These are phyloP conservation scores for Aegilops tauschii DNA, from an alignment of 176 grass and related monocot genomes.

Conservation along the genomic window DNA sequence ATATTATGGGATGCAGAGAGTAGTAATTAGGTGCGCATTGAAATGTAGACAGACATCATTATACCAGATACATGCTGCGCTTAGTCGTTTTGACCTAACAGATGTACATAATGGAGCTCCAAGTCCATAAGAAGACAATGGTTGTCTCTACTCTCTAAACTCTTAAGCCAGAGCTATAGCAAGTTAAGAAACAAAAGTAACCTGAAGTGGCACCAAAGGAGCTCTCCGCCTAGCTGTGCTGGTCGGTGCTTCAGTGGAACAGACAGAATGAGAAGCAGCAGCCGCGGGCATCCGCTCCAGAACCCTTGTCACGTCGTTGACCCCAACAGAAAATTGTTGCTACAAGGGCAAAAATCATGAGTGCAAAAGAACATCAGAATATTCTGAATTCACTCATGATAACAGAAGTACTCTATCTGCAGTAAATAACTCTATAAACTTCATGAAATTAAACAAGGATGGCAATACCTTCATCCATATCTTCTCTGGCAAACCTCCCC, in stretches of 20 bases:
- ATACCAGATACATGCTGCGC: no score
- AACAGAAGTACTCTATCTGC: neutral
- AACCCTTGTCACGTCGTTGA: slow-evolving; percentile 93
- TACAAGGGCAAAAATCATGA: slow-evolving; percentile 12
- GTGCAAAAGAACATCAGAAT: neutral
- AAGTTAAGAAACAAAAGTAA: slow-evolving; percentile 32
- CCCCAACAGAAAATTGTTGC: slow-evolving; percentile 84
- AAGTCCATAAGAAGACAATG: neutral
- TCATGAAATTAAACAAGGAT: neutral
- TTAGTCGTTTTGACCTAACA: no score
- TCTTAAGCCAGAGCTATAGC: neutral
- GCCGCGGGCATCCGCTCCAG: slow-evolving; percentile 72
- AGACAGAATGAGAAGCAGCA: slow-evolving; percentile 1
- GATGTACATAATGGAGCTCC: neutral
- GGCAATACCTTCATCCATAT: slow-evolving; percentile 89
- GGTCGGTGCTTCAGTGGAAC: slow-evolving; percentile 24
- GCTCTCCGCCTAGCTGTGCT: slow-evolving; percentile 32
- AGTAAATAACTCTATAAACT: neutral
- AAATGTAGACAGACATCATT: no score
- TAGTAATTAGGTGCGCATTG: no score
- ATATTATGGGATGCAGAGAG: no score
- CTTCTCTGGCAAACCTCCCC: slow-evolving; percentile 63
- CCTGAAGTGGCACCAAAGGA: slow-evolving; percentile 68
- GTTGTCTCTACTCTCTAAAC: neutral
- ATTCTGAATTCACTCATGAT: slow-evolving; percentile 7